Conservation (phyloP, 352 stramenopile genomes). For the Chrysophaeum taylorii region DNA sequence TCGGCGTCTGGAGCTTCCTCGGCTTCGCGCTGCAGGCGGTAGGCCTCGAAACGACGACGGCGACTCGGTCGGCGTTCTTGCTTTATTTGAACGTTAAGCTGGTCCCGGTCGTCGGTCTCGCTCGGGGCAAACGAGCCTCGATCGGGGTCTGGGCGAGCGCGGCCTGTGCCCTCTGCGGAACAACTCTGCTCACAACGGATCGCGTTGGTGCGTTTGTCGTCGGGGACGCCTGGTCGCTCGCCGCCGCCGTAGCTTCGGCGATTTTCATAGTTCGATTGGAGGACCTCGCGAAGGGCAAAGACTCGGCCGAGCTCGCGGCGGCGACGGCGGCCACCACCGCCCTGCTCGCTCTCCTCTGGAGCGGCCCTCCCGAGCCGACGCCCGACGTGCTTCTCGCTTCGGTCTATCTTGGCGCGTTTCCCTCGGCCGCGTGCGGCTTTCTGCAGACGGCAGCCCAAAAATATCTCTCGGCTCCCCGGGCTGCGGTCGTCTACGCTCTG, state of each 20-base stretch:
- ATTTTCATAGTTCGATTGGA: conserved; percentile 19
- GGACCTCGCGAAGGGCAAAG: conserved; percentile 26
- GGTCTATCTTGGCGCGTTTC: conserved; percentile 47
- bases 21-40: conserved; percentile 54
- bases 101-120: conserved; percentile 46
- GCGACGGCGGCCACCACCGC: conserved; percentile 35
- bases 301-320: conserved; percentile 45
- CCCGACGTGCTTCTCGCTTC: conserved; percentile 31
- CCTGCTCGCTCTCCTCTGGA: conserved; percentile 25
- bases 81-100: conserved; percentile 60
- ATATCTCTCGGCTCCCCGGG: conserved; percentile 39
- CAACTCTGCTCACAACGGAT: conserved; percentile 36
- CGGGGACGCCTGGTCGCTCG: conserved; percentile 48
- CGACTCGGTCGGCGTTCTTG: conserved; percentile 48
- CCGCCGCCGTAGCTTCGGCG: conserved; percentile 22
- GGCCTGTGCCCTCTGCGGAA: conserved; percentile 42
- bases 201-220: conserved; percentile 28
- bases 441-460: conserved; percentile 49
- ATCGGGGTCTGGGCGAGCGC: conserved; percentile 41
- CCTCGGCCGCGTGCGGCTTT: conserved; percentile 41
- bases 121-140: conserved; percentile 38
- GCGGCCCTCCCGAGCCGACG: conserved; percentile 16
- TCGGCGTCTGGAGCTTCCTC: conserved; percentile 49
- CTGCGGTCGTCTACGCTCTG: conserved; percentile 51
- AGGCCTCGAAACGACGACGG: conserved; percentile 46